Evolutionary conservation across 768 basidiomycete species (phyloP).

Genomic region (Dacryopinax primogenitus): DNA sequence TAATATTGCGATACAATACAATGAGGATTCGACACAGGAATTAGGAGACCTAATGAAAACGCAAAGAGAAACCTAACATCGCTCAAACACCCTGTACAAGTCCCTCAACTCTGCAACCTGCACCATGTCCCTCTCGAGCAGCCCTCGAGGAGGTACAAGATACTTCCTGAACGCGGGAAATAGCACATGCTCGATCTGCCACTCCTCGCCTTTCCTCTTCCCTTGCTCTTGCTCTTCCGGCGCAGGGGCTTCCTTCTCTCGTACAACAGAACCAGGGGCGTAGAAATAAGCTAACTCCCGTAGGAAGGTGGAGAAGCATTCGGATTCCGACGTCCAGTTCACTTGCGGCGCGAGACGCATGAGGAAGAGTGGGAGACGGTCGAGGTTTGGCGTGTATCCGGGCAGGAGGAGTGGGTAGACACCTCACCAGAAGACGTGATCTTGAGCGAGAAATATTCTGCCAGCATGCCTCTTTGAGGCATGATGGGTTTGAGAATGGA

Average conservation of each 20-base stretch:
- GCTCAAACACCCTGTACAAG: conserved; percentile 86
- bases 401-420: conserved; percentile 70
- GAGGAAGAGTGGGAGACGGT: conserved; percentile 76
- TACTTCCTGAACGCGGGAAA: conserved; percentile 79
- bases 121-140: conserved; percentile 61
- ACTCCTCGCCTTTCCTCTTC: conserved; percentile 47
- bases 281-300: conserved; percentile 90
- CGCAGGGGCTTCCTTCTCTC: neutral
- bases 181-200: conserved; percentile 84
- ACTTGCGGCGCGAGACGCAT: conserved; percentile 92
- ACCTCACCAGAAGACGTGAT: conserved; percentile 56
- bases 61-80: conserved; percentile 42
- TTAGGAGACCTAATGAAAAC: neutral
- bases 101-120: conserved; percentile 85
- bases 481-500: conserved; percentile 21
- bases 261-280: conserved; percentile 44
- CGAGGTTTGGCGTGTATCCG: conserved; percentile 82
- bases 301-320: conserved; percentile 75
- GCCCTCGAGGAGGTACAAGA: conserved; percentile 49
- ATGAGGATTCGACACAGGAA: no score
- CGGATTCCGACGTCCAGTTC: conserved; percentile 71
- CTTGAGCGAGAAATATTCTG: conserved; percentile 76
- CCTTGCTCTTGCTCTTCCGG: conserved; percentile 13
- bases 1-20: no score
- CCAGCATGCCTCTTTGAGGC: conserved; percentile 65